phyloP scores from a whole-genome alignment of 176 grass and related monocot genomes.

The Oryza australiensis region DNA sequence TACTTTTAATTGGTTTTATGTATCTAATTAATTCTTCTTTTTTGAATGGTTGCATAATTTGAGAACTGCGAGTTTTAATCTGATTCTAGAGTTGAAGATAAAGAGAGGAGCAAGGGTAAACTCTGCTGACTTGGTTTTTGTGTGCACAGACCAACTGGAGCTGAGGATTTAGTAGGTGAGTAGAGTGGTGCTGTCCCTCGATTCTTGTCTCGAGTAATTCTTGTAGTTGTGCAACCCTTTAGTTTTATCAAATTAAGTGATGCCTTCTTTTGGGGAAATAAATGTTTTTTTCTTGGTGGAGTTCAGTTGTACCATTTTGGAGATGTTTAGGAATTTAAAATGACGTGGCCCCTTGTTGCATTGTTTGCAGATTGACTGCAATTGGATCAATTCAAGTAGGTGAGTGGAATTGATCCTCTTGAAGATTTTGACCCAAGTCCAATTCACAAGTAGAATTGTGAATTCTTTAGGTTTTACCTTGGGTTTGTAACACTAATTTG shows the following conservation, averaged over 20 bases:
- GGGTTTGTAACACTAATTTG: constrained; percentile 36
- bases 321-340: not conserved
- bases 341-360: not conserved
- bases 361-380: constrained; percentile 39
- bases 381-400: constrained; percentile 55
- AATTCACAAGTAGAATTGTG: constrained; percentile 31
- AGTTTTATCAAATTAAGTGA: constrained; percentile 1
- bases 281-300: not conserved
- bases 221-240: not conserved
- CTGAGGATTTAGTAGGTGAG: constrained; percentile 32
- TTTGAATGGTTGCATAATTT: constrained; percentile 51
- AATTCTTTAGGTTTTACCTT: constrained; percentile 35
- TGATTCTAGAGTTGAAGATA: constrained; percentile 55
- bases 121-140: constrained; percentile 18
- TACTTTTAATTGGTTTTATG: constrained; percentile 19
- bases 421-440: constrained; percentile 31
- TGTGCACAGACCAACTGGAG: constrained; percentile 15
- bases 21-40: constrained; percentile 36
- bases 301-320: not conserved
- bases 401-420: constrained; percentile 43
- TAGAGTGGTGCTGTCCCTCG: not conserved
- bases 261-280: constrained; percentile 17
- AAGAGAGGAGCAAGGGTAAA: constrained; percentile 21
- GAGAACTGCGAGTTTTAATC: constrained; percentile 50
- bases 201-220: constrained; percentile 5